These are phyloP conservation scores for Ulota crispa DNA, from an alignment of 225 moss, liverwort and hornwort species.

Conservation along the genomic window DNA sequence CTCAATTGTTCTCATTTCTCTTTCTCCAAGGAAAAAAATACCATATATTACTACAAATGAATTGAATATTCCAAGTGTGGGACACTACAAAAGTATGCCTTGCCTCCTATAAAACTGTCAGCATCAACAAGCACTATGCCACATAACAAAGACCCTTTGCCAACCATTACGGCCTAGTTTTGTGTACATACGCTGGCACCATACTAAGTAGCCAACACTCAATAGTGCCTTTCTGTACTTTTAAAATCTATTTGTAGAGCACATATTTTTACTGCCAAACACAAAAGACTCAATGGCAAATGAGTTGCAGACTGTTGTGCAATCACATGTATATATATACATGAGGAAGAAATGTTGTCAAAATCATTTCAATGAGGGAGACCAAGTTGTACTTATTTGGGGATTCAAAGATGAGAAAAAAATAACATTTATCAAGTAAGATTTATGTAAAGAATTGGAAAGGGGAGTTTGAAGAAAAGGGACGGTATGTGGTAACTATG, in stretches of 20 bases:
- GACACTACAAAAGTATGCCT: neutral
- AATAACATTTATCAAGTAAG: no score
- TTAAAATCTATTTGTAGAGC: neutral
- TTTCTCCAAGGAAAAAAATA: neutral
- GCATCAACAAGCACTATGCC: neutral
- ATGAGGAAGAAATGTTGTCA: neutral
- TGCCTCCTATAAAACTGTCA: neutral
- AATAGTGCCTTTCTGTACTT: neutral
- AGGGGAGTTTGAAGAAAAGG: no score
- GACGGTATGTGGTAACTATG: no score
- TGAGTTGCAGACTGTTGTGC: neutral
- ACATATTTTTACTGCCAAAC: no score
- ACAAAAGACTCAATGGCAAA: neutral
- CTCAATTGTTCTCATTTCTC: neutral
- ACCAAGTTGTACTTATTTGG: neutral
- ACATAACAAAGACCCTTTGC: neutral
- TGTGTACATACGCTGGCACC: neutral
- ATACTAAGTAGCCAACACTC: neutral
- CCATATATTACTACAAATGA: neutral
- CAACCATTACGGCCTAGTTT: neutral
- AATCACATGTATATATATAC: neutral
- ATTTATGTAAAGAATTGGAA: no score
- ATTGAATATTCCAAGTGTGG: neutral
- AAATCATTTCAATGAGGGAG: neutral
- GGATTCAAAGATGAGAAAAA: no score